Conservation (phyloP, 306 rosid genomes). For the Delonix regia region DNA sequence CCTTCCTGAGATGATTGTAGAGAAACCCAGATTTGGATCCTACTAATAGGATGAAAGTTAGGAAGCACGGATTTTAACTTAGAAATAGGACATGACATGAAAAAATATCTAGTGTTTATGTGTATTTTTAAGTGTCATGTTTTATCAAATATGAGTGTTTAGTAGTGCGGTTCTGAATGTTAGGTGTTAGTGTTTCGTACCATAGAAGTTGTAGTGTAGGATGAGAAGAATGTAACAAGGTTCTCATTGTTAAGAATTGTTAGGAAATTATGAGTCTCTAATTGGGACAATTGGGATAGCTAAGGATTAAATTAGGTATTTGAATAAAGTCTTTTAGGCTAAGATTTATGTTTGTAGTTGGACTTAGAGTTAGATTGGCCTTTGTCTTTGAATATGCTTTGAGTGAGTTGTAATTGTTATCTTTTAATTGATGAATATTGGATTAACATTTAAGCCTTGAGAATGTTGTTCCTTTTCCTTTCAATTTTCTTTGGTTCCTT, state of each 20-base stretch:
- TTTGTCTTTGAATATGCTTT: background rate
- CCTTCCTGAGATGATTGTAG: slow-evolving; percentile 36
- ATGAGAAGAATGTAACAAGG: background rate
- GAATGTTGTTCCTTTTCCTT: background rate
- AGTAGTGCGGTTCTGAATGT: background rate
- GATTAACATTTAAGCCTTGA: background rate
- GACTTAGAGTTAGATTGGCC: background rate
- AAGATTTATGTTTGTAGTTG: background rate
- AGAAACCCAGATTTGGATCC: slow-evolving; percentile 40
- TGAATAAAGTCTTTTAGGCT: background rate
- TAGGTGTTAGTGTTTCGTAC: background rate
- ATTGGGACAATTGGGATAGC: background rate
- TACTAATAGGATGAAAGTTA: slow-evolving; percentile 14
- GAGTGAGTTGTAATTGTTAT: background rate
- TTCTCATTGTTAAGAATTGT: too few species aligned
- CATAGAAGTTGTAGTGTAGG: background rate
- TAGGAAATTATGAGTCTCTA: background rate
- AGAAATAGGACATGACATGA: too few species aligned
- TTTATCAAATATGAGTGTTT: too few species aligned
- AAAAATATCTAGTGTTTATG: background rate
- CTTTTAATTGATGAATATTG: background rate
- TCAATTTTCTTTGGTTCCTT: background rate
- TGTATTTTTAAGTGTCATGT: background rate
- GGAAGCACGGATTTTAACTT: too few species aligned
- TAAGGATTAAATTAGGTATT: background rate